Evolutionary conservation across 2,329 filamentous ascomycete genomes (phyloP).

Genomic region (Microsporum ferrugineum): DNA sequence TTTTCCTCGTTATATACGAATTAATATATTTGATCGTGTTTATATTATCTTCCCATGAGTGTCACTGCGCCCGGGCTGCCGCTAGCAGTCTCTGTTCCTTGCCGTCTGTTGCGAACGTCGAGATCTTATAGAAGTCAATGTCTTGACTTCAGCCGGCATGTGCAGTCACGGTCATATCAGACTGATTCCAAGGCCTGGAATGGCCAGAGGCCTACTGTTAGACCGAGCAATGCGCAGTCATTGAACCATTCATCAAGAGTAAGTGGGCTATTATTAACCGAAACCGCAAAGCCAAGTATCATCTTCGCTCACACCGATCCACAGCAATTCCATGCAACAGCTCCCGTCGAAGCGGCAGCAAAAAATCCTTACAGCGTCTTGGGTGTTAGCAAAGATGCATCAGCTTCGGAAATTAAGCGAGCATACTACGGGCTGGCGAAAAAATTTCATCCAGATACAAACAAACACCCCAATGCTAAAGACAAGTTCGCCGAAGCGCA

Average conservation of each 20-base stretch:
- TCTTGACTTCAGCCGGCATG: conserved; percentile 22
- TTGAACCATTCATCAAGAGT: conserved; percentile 22
- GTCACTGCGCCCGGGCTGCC: conserved; percentile 25
- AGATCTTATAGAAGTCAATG: conserved; percentile 30
- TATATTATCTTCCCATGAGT: neutral
- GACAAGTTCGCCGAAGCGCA: conserved; percentile 92
- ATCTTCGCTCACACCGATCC: neutral
- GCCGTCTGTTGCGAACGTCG: conserved; percentile 33
- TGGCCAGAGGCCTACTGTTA: conserved; percentile 20
- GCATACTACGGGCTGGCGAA: conserved; percentile 96
- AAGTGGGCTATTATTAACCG: conserved; percentile 12
- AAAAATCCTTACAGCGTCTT: conserved; percentile 85
- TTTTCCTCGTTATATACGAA: neutral
- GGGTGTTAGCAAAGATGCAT: conserved; percentile 71
- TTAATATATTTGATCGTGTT: neutral
- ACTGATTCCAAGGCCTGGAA: conserved; percentile 19
- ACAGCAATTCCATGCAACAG: conserved; percentile 35
- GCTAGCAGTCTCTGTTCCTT: conserved; percentile 33
- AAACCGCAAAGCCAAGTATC: neutral
- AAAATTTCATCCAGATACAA: conserved; percentile 95
- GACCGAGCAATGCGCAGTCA: conserved; percentile 18
- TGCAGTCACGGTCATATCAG: conserved; percentile 29
- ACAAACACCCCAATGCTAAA: conserved; percentile 87
- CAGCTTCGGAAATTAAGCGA: conserved; percentile 85
- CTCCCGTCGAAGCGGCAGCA: conserved; percentile 55